Percentiles rank a stretch among this genome's conserved stretches.
phyloP scores from a whole-genome alignment of 148 eudicot species.

The Chenopodium formosanum region DNA sequence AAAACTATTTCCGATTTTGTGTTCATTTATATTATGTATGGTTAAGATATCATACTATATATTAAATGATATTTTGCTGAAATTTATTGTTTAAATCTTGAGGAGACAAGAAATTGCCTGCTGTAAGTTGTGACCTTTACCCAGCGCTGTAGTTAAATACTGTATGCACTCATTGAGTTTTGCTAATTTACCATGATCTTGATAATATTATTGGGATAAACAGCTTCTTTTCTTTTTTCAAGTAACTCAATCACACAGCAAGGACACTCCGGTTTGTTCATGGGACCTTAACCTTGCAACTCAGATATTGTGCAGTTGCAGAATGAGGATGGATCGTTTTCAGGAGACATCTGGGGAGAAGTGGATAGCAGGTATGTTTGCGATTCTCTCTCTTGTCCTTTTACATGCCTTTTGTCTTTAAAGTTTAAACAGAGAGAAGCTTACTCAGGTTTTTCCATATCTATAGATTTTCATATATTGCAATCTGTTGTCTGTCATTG shows the following conservation, averaged over 20 bases:
- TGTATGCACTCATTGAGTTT: background rate
- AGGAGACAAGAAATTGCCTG: background rate
- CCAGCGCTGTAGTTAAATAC: background rate
- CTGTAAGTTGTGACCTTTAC: background rate
- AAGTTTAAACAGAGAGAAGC: background rate
- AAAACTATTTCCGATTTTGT: background rate
- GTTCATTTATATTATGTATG: background rate
- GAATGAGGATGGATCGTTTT: slow-evolving; percentile 92
- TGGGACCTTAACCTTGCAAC: slow-evolving; percentile 42
- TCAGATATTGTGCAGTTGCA: slow-evolving; percentile 73
- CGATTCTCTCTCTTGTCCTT: slow-evolving; percentile 8
- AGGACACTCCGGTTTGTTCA: background rate
- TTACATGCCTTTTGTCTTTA: background rate
- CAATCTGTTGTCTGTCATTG: slow-evolving; percentile 74
- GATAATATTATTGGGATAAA: background rate
- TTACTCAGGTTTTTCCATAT: slow-evolving; percentile 16
- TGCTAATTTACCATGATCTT: background rate
- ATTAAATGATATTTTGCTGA: background rate
- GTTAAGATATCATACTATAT: background rate
- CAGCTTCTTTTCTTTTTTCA: background rate
- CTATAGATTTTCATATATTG: slow-evolving; percentile 80
- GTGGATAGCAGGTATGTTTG: slow-evolving; percentile 67
- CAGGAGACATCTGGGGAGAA: slow-evolving; percentile 99
- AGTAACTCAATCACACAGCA: background rate
- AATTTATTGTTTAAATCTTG: background rate